Base-by-base conservation (phyloP, 1,139 yeast genomes). In the Pichia sp. region DNA sequence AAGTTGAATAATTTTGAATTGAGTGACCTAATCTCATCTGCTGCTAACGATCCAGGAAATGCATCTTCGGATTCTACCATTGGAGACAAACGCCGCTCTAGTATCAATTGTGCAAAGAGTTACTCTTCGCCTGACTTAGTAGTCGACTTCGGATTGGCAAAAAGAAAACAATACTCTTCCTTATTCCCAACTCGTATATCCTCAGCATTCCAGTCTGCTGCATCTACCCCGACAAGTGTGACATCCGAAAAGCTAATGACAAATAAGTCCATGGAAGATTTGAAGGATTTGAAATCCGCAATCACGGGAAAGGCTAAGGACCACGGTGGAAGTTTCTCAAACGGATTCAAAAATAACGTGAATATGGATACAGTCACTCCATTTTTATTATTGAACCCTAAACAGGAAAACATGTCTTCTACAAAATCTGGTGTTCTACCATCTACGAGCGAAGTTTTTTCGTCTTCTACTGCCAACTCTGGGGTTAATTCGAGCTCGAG, bases 101-200 rank as follows among this genome's bases (percentile, higher is more conserved):
- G 41, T 30, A 43, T 34, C n/a, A 45, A 46, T n/a, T 30, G 31
- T 41, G 19, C 47, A 4, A 51, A 43, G 13, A 51, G n/a, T 8
- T 4, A 3, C 10, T 6, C 42, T 4, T 49, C 50, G 6, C 48
- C 48, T 15, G 52, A 50, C 36, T 15, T 51, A 15, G 38, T 52
- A 10, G 49, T 54, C 42, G 59, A 56, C 48, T 54, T 50, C 41
- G 49, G 52, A 19, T 10, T 51, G 2, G 46, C 52, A 5, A 56
- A 56, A 29, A 49, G 57, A 16, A 56, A 56, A 46, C 55, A 56
- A 7, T 56, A 56, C 42, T 42, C 50, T 23, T 54, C 59, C 3
- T 44, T 56, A 19, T 56, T 56, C 23, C 42, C 55, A 16, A 4
- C 43, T 15, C 45, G 43, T 29, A 34, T 42, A 16, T 30, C 43